Evolutionary conservation across 148 eudicot species (phyloP).

Genomic region (Nepenthes mirabilis): DNA sequence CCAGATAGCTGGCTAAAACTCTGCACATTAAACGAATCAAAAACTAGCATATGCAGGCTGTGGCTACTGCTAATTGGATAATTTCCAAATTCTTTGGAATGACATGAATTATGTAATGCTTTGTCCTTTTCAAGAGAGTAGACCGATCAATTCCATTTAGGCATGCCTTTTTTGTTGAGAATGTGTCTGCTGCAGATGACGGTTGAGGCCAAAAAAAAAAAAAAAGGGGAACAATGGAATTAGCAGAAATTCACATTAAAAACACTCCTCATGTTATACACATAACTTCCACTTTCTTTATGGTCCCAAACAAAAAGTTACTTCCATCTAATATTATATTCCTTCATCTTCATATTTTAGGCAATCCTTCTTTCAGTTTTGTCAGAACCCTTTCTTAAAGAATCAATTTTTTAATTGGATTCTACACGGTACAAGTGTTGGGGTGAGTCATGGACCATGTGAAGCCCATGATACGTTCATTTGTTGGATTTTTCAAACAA

Average conservation of each 20-base stretch:
- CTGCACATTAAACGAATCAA: no score
- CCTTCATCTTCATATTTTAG: no score
- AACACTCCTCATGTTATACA: background rate
- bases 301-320: background rate
- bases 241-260: background rate
- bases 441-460: no score
- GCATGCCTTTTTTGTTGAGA: conserved; percentile 2
- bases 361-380: no score
- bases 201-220: conserved; percentile 1
- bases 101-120: background rate
- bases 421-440: no score
- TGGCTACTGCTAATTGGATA: background rate
- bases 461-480: no score
- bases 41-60: no score
- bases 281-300: background rate
- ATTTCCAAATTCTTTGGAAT: background rate
- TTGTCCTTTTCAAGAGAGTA: background rate
- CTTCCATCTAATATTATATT: background rate
- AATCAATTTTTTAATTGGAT: no score
- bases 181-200: background rate
- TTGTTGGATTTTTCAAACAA: no score
- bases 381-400: no score
- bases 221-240: background rate
- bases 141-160: background rate
- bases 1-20: no score